These are phyloP conservation scores for Colletotrichum chlorophyti DNA, from an alignment of 2,329 filamentous ascomycete species.

Conservation along the genomic window DNA sequence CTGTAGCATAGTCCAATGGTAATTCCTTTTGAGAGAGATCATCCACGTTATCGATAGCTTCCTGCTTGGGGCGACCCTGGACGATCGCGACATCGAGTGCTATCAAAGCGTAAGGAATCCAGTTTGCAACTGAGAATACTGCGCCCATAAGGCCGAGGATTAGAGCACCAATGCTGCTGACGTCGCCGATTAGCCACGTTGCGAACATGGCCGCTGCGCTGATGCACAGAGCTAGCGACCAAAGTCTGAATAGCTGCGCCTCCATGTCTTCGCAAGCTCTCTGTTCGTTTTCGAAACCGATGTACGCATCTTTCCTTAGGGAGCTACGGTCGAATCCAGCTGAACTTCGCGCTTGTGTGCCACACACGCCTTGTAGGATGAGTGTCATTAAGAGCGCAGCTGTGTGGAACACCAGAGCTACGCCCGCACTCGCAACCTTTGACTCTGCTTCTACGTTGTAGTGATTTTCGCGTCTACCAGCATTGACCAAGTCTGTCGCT, in stretches of 20 bases:
- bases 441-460: background rate
- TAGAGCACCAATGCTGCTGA: background rate
- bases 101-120: background rate
- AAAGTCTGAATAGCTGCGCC: background rate
- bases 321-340: too few species aligned
- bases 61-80: background rate
- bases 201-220: background rate
- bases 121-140: background rate
- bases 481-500: background rate
- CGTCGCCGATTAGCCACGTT: background rate
- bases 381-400: background rate
- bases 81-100: background rate
- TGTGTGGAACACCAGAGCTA: background rate
- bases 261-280: background rate
- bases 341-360: background rate
- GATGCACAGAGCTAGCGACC: background rate
- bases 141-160: background rate
- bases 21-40: background rate
- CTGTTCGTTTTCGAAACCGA: background rate
- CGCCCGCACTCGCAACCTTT: background rate
- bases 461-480: background rate
- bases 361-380: background rate
- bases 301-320: too few species aligned
- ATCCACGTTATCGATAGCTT: background rate
- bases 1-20: background rate